These are phyloP conservation scores for Hura crepitans DNA, from an alignment of 441 rosid genomes.

Conservation along the genomic window DNA sequence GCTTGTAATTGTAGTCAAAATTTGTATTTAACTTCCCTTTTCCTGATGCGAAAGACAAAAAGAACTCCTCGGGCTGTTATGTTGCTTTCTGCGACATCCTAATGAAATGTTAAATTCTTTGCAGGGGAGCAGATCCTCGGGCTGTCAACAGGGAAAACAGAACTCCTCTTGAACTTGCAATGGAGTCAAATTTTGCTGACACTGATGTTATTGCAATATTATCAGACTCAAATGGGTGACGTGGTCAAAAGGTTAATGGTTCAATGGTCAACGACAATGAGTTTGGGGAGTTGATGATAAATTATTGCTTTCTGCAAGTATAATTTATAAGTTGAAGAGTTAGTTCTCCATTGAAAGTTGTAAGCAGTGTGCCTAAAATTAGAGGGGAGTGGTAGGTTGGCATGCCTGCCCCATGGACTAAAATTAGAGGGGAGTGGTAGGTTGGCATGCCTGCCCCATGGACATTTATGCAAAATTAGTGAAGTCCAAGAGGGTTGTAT, in stretches of 20 bases:
- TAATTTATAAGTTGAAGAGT: slow-evolving; percentile 24
- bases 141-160: slow-evolving; percentile 67
- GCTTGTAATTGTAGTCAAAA: too few species aligned
- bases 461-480: slow-evolving; percentile 30
- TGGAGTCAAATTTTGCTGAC: slow-evolving; percentile 55
- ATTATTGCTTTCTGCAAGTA: slow-evolving; percentile 27
- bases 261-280: slow-evolving; percentile 18
- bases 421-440: too few species aligned
- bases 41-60: not conserved
- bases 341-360: slow-evolving; percentile 30
- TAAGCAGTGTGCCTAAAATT: slow-evolving; percentile 21
- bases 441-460: slow-evolving; percentile 42
- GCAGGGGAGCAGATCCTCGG: slow-evolving; percentile 88
- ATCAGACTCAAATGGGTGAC: slow-evolving; percentile 58
- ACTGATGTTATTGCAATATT: slow-evolving; percentile 59
- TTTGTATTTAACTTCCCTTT: too few species aligned
- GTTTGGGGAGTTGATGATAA: slow-evolving; percentile 22
- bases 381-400: slow-evolving; percentile 38
- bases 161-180: slow-evolving; percentile 58
- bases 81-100: slow-evolving; percentile 4
- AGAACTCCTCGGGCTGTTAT: too few species aligned
- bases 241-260: not conserved
- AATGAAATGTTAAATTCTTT: slow-evolving; percentile 12
- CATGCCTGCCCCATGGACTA: slow-evolving; percentile 39
- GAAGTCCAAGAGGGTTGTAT: slow-evolving; percentile 21